Percentiles rank a stretch among this genome's conserved stretches.
Conservation (phyloP, 768 basidiomycete genomes). For the Coprinopsis strossmayeri region DNA sequence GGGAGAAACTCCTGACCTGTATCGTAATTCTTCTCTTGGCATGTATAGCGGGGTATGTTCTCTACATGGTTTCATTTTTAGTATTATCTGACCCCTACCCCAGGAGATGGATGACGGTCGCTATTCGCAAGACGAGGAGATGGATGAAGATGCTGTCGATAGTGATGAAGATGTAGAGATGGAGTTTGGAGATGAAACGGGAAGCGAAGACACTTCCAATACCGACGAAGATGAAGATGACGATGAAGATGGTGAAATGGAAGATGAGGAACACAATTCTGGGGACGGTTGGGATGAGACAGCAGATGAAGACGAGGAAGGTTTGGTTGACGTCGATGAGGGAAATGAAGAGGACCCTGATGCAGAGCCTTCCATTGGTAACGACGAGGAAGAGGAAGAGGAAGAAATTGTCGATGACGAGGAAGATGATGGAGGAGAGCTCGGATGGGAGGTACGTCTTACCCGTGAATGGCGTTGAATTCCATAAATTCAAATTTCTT, state of each 20-base stretch:
- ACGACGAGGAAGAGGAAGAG: slow-evolving; percentile 49
- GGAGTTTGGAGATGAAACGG: slow-evolving; percentile 81
- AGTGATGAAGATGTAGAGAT: slow-evolving; percentile 79
- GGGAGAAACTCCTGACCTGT: slow-evolving; percentile 88
- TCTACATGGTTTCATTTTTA: not conserved
- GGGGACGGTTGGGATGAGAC: slow-evolving; percentile 61
- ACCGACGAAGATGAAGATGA: slow-evolving; percentile 66
- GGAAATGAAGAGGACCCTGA: slow-evolving; percentile 42
- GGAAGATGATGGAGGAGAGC: slow-evolving; percentile 20
- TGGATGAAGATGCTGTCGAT: slow-evolving; percentile 76
- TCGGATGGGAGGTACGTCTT: slow-evolving; percentile 30
- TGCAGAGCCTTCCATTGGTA: slow-evolving; percentile 12
- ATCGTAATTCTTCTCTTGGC: slow-evolving; percentile 93
- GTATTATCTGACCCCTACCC: slow-evolving; percentile 11
- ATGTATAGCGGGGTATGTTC: slow-evolving; percentile 85
- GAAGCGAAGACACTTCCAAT: slow-evolving; percentile 74
- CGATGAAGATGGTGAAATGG: slow-evolving; percentile 41
- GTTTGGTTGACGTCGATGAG: slow-evolving; percentile 43
- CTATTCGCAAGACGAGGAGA: slow-evolving; percentile 63
- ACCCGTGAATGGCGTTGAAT: not conserved
- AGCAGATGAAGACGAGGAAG: slow-evolving; percentile 66
- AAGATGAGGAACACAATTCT: slow-evolving; percentile 27
- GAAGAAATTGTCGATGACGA: slow-evolving; percentile 23
- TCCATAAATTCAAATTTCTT: not conserved
- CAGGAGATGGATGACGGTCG: slow-evolving; percentile 85